Base-by-base conservation (phyloP, 2,329 filamentous ascomycete species). In the Aspergillus persii region DNA sequence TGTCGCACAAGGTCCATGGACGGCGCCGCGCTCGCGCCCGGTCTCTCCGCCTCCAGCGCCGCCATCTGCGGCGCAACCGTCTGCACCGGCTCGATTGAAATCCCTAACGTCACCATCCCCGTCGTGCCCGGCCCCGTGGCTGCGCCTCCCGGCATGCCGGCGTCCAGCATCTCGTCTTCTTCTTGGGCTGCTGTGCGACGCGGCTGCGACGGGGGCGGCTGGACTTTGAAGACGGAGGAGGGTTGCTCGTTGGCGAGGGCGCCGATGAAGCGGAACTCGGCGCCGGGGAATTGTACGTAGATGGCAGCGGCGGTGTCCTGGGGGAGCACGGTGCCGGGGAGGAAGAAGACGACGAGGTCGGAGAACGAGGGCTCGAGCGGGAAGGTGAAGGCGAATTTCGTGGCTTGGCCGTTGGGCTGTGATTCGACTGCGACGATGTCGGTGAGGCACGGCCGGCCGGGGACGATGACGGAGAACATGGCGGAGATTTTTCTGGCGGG, bases 221-320 rank as follows among this genome's bases (percentile, higher is more conserved):
- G 82, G 64, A 96, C 80, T 74, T 90, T 92, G 82, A 98, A 97
- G 58, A 98, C 90, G 39, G 93, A 92, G 66, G 89, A 94, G 67
- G 95, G 92, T 72, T 97, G 97, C 58, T 93, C 92, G 39, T 90
- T 88, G 1, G 91, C 93, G 57, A 99, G 88, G 52, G 89, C 95
- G 63, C 96, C 95, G 4, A 98, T 86, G 68, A 99, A 91, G 61
- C 84, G 87, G 79, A 96, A 96, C 50, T 88, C 85, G 1, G 36
- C 36, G 36, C n/a, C 80, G 1, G 86, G 84, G n/a, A 89, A 79
- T 64, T 93, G 89, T 51, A 96, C 84, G 78, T 97, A 98, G 63
- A 99, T 94, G 50, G 92, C 91, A 12, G 93, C 95, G 4, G 92
- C 94, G 23, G 90, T 90, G 66, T 86, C 84, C 3, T 84, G 80